Base-by-base conservation (phyloP, 2,329 filamentous ascomycete species). In the Hypoxylon sp. region DNA sequence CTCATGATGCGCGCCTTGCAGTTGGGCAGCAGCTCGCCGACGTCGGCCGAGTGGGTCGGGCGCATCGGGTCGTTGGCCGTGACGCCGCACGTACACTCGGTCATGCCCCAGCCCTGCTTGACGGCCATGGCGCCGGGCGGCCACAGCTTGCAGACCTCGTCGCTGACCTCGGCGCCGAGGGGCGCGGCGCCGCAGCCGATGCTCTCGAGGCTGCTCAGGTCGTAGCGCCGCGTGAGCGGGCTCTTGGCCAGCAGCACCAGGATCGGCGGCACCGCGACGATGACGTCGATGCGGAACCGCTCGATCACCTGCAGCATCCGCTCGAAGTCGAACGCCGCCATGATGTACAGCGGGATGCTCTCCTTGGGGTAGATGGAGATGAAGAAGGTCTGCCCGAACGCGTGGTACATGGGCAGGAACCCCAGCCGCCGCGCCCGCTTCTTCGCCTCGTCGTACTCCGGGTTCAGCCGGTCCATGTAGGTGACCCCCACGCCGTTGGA, bases 41-140 rank as follows among this genome's bases (percentile, higher is more conserved):
- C 89, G 0, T 67, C 47, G 2, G 80, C 72, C 1, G 69, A 56
- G 67, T 79, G 67, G 72, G 74, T 24, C 2, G 70, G 62, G 4
- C 69, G 72, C 1, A 69, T 76, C 0, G 86, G 83, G 61, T 89
- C 80, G 82, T 87, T 92, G 5, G 80, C 81, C 10, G 90, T 80
- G 15, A 83, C 79, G 0, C 88, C 86, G 72, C 91, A 94, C 0
- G 91, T 95, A 2, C 83, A 76, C 71, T 95, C 91, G 1, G 91
- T 95, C 91, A 96, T 94, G 4, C 92, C 92, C 89, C 90, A 96
- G 3, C 90, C 91, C 73, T 94, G 91, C 69, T 78, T 76, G 10
- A 82, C 62, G 2, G 63, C 49, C 6, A 81, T 52, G 1, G 70
- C 66, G 3, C 69, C 67, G 21, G 62, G 50, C 2, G 73, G 73